Evolutionary conservation across 192 early-diverging fungal species (phyloP).

Genomic region (Chytriomyces sp.): DNA sequence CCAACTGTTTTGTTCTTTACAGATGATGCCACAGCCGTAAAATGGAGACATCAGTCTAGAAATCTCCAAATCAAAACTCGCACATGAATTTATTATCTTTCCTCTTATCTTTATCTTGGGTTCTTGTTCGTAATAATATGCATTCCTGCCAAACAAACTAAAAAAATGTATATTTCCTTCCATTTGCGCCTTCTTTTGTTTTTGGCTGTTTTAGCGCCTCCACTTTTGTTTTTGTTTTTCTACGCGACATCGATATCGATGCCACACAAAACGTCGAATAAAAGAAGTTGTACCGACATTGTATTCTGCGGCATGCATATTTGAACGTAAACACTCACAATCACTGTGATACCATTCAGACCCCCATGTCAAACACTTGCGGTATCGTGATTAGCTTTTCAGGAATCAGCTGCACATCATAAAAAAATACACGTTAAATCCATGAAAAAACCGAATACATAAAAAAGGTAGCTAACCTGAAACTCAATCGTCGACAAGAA

Average conservation of each 20-base stretch:
- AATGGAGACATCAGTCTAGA: not conserved
- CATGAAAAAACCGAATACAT: not conserved
- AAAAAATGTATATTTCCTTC: not conserved
- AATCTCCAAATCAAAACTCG: not conserved
- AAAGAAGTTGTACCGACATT: not conserved
- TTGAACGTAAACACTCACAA: not conserved
- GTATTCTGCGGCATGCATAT: not conserved
- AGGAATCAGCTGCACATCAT: conserved; percentile 54
- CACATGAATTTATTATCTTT: not conserved
- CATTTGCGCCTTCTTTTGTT: not conserved
- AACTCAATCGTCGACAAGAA: conserved; percentile 65
- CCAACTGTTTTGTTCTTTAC: too few relatives aligned
- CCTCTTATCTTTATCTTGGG: conserved; percentile 8
- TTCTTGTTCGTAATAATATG: not conserved
- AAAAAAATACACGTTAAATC: not conserved
- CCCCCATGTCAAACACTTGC: conserved; percentile 16
- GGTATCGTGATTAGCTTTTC: conserved; percentile 78
- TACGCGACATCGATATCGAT: not conserved
- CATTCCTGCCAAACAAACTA: not conserved
- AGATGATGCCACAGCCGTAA: too few relatives aligned
- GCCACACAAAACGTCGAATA: not conserved
- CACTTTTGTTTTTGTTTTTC: not conserved
- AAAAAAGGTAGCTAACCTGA: conserved; percentile 15
- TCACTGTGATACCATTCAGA: not conserved
- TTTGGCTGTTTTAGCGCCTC: not conserved